Conservation (phyloP, 2,329 filamentous ascomycete genomes). For the Zalaria obscura region DNA sequence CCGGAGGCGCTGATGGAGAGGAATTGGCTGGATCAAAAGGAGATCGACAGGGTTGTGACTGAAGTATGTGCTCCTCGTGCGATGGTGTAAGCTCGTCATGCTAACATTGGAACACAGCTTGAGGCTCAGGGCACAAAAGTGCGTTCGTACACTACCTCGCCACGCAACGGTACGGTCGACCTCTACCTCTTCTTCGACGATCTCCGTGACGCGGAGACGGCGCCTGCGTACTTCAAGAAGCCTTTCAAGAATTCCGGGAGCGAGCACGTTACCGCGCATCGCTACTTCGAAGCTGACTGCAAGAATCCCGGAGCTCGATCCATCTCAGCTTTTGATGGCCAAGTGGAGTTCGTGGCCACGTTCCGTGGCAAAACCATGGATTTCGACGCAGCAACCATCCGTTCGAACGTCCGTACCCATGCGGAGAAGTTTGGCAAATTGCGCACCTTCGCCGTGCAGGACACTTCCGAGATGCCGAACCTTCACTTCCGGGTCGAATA, state of each 20-base stretch:
- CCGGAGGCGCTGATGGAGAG: background rate
- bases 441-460: constrained; percentile 8
- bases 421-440: constrained; percentile 12
- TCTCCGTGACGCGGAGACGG: constrained; percentile 16
- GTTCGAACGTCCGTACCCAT: constrained; percentile 5
- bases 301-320: background rate
- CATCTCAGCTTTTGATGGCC: constrained; percentile 12
- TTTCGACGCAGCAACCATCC: constrained; percentile 6
- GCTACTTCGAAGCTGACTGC: background rate
- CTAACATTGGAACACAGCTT: too few species aligned
- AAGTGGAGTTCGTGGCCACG: constrained; percentile 11
- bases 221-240: constrained; percentile 6
- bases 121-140: too few species aligned
- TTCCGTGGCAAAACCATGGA: constrained; percentile 6
- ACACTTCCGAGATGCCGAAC: constrained; percentile 4
- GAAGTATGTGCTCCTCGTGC: too few species aligned
- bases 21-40: too few species aligned
- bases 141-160: too few species aligned
- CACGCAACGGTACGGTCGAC: background rate
- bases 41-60: too few species aligned
- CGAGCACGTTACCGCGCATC: constrained; percentile 6
- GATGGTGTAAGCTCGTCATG: too few species aligned
- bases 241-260: constrained; percentile 4
- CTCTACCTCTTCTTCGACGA: constrained; percentile 23
- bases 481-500: constrained; percentile 16